Percentiles rank a stretch among this genome's conserved stretches.
phyloP scores from a whole-genome alignment of 768 basidiomycete genomes.

The Pisolithus albus region DNA sequence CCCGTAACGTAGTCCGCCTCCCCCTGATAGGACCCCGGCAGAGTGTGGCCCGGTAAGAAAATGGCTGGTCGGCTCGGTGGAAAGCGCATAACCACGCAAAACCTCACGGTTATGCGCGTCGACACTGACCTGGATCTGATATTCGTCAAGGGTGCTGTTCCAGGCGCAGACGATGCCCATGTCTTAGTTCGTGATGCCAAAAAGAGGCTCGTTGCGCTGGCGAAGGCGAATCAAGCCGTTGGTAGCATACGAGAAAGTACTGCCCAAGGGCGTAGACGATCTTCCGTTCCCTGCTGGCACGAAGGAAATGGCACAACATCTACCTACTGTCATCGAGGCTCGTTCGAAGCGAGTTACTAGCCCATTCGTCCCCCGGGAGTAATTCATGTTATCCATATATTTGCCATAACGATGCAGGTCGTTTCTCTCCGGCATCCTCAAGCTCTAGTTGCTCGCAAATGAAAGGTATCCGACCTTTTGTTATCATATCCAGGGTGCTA shows the following conservation, averaged over 20 bases:
- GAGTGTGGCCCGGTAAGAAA: slow-evolving; percentile 95
- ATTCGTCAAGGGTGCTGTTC: slow-evolving; percentile 86
- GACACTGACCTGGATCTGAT: slow-evolving; percentile 83
- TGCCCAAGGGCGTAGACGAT: slow-evolving; percentile 76
- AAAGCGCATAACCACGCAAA: slow-evolving; percentile 75
- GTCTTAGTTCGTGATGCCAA: slow-evolving; percentile 85
- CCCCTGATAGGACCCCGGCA: slow-evolving; percentile 75
- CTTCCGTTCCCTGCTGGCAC: slow-evolving; percentile 94
- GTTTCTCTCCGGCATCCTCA: no score
- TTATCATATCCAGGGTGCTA: no score
- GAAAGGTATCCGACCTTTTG: no score
- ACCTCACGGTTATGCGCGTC: slow-evolving; percentile 82
- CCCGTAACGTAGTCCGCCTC: slow-evolving; percentile 1
- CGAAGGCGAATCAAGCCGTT: slow-evolving; percentile 59
- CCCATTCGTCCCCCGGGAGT: slow-evolving; percentile 74
- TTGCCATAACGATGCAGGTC: background rate
- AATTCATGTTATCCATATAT: slow-evolving; percentile 15
- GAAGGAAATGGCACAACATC: slow-evolving; percentile 56
- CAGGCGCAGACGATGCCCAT: slow-evolving; percentile 83
- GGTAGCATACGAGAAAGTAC: slow-evolving; percentile 68
- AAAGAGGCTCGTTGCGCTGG: slow-evolving; percentile 66
- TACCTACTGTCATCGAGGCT: slow-evolving; percentile 63
- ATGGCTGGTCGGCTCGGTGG: slow-evolving; percentile 95
- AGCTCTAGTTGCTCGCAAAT: no score
- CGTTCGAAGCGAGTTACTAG: slow-evolving; percentile 68